Conservation (phyloP, 2,329 filamentous ascomycete genomes). For the Stylonectria norvegica region DNA sequence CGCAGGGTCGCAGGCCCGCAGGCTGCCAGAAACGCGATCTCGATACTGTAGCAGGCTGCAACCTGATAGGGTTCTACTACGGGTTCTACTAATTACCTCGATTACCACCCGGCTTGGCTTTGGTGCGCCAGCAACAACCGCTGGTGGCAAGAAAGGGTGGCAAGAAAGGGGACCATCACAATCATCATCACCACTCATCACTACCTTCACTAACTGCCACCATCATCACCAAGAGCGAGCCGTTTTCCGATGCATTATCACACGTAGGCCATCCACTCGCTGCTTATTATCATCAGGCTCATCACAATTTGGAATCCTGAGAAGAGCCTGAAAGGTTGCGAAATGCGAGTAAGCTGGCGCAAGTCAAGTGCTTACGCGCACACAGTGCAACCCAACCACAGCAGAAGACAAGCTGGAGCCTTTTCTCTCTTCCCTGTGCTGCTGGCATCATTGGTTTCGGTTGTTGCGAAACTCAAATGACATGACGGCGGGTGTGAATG, state of each 20-base stretch:
- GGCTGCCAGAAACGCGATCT: neutral
- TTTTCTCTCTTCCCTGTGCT: neutral
- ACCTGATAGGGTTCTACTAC: slow-evolving; percentile 1
- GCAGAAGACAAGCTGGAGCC: neutral
- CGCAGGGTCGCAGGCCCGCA: neutral
- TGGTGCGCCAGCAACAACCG: neutral
- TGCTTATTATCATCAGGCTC: too few species aligned
- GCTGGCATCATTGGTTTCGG: too few species aligned
- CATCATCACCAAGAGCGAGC: neutral
- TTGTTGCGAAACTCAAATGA: slow-evolving; percentile 6
- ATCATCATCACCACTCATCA: neutral
- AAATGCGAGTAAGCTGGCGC: too few species aligned
- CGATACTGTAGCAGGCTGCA: neutral
- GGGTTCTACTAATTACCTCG: neutral
- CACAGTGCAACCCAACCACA: slow-evolving; percentile 8
- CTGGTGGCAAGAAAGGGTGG: slow-evolving; percentile 4
- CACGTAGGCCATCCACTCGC: too few species aligned
- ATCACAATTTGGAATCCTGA: slow-evolving; percentile 7
- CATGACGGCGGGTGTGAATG: slow-evolving; percentile 12
- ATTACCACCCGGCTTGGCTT: neutral
- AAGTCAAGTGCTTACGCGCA: slow-evolving; percentile 12
- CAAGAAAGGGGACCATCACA: slow-evolving; percentile 3
- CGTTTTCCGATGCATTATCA: neutral
- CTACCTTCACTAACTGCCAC: too few species aligned
- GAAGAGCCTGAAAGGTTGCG: slow-evolving; percentile 2